A percentile compares a stretch with the other conserved stretches of the same genome.
Conservation (phyloP, 2,329 filamentous ascomycete genomes). For the Colletotrichum graminicola region DNA sequence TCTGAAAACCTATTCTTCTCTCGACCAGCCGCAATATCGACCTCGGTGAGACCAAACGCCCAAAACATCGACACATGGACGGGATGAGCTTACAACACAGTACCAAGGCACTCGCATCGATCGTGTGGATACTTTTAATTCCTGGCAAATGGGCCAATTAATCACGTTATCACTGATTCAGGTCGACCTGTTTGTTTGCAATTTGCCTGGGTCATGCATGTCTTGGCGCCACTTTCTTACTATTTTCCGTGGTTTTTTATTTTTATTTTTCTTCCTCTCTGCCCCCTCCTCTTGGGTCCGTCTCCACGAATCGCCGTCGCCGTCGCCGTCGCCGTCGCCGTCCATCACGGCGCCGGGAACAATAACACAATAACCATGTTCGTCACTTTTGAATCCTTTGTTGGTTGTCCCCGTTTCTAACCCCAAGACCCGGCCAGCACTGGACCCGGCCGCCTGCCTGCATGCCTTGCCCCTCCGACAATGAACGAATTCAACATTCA, state of each 20-base stretch:
- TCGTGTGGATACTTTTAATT: background rate
- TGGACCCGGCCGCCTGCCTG: no score
- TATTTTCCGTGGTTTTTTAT: background rate
- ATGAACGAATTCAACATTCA: background rate
- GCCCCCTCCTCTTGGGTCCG: background rate
- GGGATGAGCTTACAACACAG: slow-evolving; percentile 14
- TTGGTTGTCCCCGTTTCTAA: background rate
- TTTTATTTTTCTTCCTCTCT: background rate
- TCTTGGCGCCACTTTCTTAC: background rate
- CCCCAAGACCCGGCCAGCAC: background rate
- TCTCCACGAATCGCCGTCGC: background rate
- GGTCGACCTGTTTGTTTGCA: slow-evolving; percentile 35
- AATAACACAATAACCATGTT: background rate
- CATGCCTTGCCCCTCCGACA: background rate
- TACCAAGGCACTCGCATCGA: background rate
- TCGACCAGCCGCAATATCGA: background rate
- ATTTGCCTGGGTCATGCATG: slow-evolving; percentile 35
- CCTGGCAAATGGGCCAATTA: slow-evolving; percentile 36
- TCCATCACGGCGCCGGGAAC: background rate
- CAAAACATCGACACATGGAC: no score
- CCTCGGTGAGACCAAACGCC: background rate
- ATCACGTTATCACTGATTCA: slow-evolving; percentile 31
- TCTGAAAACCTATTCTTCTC: background rate
- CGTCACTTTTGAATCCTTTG: background rate
- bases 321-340: background rate